phyloP scores from a whole-genome alignment of 2,329 filamentous ascomycete genomes.

The Emmonsia crescens region DNA sequence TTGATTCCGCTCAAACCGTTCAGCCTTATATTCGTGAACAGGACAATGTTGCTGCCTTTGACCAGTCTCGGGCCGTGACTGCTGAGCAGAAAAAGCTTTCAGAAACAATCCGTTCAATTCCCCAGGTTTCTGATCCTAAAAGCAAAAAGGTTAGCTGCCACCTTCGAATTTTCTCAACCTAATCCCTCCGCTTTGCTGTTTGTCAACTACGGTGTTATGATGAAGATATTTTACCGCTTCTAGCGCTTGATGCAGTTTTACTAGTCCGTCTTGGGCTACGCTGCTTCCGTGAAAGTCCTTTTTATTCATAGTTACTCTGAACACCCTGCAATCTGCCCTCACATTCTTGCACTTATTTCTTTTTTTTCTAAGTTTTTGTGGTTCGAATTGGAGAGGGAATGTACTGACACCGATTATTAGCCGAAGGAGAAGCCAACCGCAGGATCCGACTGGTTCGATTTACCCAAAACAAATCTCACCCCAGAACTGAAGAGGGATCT shows the following conservation, averaged over 20 bases:
- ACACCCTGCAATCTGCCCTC: slow-evolving; percentile 27
- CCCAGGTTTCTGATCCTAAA: slow-evolving; percentile 39
- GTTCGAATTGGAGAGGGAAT: slow-evolving; percentile 2
- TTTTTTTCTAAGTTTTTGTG: slow-evolving; percentile 1
- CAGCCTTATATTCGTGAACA: slow-evolving; percentile 45
- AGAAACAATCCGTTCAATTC: slow-evolving; percentile 42
- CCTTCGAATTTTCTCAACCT: slow-evolving; percentile 1
- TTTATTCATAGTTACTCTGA: slow-evolving; percentile 65
- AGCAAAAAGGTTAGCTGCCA: slow-evolving; percentile 41
- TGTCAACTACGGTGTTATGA: slow-evolving; percentile 45
- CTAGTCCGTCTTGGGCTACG: slow-evolving; percentile 68
- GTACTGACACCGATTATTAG: slow-evolving; percentile 12
- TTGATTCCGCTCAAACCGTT: slow-evolving; percentile 38
- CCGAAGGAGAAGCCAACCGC: slow-evolving; percentile 52
- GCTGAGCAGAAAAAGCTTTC: slow-evolving; percentile 38
- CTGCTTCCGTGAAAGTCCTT: slow-evolving; percentile 58
- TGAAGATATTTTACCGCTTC: slow-evolving; percentile 61
- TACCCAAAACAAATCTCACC: slow-evolving; percentile 75
- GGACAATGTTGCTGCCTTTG: slow-evolving; percentile 43
- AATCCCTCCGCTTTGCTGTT: slow-evolving; percentile 9
- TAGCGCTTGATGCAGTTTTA: slow-evolving; percentile 58
- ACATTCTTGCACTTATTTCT: slow-evolving; percentile 14
- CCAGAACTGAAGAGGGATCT: slow-evolving; percentile 80
- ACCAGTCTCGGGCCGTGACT: slow-evolving; percentile 42
- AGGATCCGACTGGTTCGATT: slow-evolving; percentile 74